phyloP scores from a whole-genome alignment of 2,329 filamentous ascomycete species.

The Fusarium buharicum region DNA sequence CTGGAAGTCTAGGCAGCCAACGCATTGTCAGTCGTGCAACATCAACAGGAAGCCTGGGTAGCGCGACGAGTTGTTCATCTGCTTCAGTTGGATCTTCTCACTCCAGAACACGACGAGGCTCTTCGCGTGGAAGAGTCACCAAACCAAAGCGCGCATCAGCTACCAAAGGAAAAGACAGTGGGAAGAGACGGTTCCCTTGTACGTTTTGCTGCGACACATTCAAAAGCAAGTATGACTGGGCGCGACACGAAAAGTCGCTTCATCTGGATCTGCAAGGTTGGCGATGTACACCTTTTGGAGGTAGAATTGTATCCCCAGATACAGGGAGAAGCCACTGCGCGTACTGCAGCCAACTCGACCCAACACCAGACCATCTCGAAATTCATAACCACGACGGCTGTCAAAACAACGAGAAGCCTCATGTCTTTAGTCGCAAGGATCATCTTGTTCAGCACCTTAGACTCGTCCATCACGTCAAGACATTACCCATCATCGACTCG shows the following conservation, averaged over 20 bases:
- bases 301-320: constrained; percentile 23
- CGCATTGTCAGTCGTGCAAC: constrained; percentile 20
- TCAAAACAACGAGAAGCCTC: constrained; percentile 6
- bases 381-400: constrained; percentile 38
- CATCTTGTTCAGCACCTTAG: constrained; percentile 48
- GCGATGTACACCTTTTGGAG: constrained; percentile 40
- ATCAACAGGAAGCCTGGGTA: constrained; percentile 29
- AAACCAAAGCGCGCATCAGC: constrained; percentile 14
- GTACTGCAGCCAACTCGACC: constrained; percentile 42
- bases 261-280: constrained; percentile 39
- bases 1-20: constrained; percentile 19
- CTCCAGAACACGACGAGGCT: constrained; percentile 3
- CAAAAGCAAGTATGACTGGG: constrained; percentile 44
- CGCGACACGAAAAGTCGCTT: constrained; percentile 36
- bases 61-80: constrained; percentile 35
- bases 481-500: constrained; percentile 52
- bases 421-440: constrained; percentile 46
- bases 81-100: constrained; percentile 8
- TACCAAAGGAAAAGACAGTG: neutral
- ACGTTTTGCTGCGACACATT: constrained; percentile 42
- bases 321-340: constrained; percentile 41
- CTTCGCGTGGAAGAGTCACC: constrained; percentile 14
- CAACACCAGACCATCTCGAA: constrained; percentile 39
- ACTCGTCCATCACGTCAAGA: constrained; percentile 50
- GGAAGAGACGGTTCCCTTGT: constrained; percentile 32